These are phyloP conservation scores for Cryptococcus sp. DNA, from an alignment of 1,284 basidiomycete species.

Conservation along the genomic window DNA sequence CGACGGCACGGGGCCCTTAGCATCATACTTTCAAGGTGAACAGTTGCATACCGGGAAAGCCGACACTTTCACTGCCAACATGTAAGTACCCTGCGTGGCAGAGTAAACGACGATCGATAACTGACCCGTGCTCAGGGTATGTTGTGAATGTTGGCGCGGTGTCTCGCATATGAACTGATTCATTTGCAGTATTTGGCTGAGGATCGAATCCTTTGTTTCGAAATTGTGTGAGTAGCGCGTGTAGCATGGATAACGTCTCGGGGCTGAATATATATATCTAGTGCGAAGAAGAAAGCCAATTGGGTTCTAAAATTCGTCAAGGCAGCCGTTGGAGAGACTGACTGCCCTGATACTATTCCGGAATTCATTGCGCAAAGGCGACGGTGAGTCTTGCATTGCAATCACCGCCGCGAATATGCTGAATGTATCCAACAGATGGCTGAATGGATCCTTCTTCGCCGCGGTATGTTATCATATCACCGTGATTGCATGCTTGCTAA, in stretches of 20 bases:
- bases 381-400: conserved; percentile 59
- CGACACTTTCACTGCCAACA: conserved; percentile 85
- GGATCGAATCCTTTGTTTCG: conserved; percentile 94
- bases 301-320: conserved; percentile 98
- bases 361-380: conserved; percentile 86
- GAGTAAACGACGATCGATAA: neutral
- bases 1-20: conserved; percentile 80
- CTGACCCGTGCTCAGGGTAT: conserved; percentile 25
- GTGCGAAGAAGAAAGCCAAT: conserved; percentile 78
- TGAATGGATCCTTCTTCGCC: conserved; percentile 88
- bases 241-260: neutral
- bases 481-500: conserved; percentile 27
- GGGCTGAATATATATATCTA: conserved; percentile 12
- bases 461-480: conserved; percentile 53
- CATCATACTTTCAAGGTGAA: conserved; percentile 97
- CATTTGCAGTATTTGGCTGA: conserved; percentile 41
- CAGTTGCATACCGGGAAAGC: conserved; percentile 85
- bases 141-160: neutral
- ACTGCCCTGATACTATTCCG: conserved; percentile 88
- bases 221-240: conserved; percentile 65
- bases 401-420: conserved; percentile 1
- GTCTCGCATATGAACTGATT: neutral
- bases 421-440: conserved; percentile 42
- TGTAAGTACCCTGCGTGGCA: conserved; percentile 34
- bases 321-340: conserved; percentile 91